phyloP scores from a whole-genome alignment of 495 filamentous ascomycete species.

The Aspergillus steynii region DNA sequence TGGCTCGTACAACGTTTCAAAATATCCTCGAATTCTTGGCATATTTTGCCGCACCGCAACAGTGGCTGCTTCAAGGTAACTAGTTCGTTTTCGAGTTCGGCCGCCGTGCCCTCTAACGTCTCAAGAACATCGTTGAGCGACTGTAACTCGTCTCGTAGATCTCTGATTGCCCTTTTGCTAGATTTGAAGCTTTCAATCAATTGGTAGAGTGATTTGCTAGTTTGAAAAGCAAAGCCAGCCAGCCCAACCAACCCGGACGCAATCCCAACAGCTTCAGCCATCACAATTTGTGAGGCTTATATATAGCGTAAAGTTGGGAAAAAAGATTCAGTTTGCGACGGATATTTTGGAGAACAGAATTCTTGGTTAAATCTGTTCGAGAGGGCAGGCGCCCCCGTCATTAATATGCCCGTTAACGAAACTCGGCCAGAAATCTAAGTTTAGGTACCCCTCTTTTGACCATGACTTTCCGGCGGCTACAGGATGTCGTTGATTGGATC shows the following conservation, averaged over 20 bases:
- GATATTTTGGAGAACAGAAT: too few relatives aligned
- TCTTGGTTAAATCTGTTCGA: too few relatives aligned
- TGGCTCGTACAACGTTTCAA: constrained; percentile 26
- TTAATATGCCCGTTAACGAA: too few relatives aligned
- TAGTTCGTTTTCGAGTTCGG: constrained; percentile 19
- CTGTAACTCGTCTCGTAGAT: constrained; percentile 35
- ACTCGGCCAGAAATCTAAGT: too few relatives aligned
- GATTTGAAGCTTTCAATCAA: constrained; percentile 31
- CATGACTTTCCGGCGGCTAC: too few relatives aligned
- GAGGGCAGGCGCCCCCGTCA: too few relatives aligned
- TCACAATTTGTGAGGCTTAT: too few relatives aligned
- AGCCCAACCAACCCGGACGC: constrained; percentile 9
- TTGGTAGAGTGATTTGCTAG: constrained; percentile 32
- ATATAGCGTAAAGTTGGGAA: too few relatives aligned
- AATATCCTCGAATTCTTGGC: constrained; percentile 29
- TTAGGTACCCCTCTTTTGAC: too few relatives aligned
- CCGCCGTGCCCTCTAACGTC: constrained; percentile 6
- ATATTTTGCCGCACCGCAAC: constrained; percentile 28
- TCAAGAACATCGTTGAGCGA: constrained; percentile 27
- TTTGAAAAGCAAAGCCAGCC: constrained; percentile 33
- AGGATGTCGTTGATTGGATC: too few relatives aligned
- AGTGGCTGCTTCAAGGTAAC: constrained; percentile 26
- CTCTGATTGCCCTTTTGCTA: constrained; percentile 29
- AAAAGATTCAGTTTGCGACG: too few relatives aligned
- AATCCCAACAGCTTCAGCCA: constrained; percentile 15